phyloP scores from a whole-genome alignment of 192 early-diverging fungal species.

The Coemansia sp. region DNA sequence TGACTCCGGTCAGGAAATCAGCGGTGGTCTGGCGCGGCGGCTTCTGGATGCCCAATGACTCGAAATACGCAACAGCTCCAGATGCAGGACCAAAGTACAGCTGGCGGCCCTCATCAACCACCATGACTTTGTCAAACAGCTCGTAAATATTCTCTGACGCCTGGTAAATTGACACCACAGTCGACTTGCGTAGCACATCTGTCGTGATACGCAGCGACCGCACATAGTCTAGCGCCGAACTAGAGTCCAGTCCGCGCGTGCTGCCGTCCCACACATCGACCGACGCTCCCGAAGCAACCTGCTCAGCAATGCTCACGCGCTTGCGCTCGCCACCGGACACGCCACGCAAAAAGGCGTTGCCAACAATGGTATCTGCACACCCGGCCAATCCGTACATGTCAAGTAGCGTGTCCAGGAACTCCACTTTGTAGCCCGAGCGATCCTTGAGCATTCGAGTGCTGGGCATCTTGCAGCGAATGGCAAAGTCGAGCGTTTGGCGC shows the following conservation, averaged over 20 bases:
- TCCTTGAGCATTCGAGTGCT: conserved; percentile 62
- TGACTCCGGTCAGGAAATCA: conserved; percentile 73
- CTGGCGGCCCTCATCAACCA: conserved; percentile 66
- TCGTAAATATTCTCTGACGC: conserved; percentile 76
- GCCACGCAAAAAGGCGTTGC: conserved; percentile 61
- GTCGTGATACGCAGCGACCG: conserved; percentile 69
- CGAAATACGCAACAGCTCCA: conserved; percentile 63
- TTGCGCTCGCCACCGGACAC: conserved; percentile 68
- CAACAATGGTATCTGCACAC: conserved; percentile 59
- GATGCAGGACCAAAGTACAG: conserved; percentile 67
- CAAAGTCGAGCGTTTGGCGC: conserved; percentile 76
- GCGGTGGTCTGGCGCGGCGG: conserved; percentile 67
- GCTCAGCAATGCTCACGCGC: conserved; percentile 60
- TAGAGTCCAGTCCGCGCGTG: conserved; percentile 63
- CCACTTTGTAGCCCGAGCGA: conserved; percentile 56
- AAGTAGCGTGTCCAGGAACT: conserved; percentile 50
- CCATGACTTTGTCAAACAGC: conserved; percentile 69
- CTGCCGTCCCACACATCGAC: conserved; percentile 63
- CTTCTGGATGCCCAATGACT: conserved; percentile 62
- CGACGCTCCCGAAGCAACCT: conserved; percentile 57
- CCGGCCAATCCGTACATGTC: conserved; percentile 59
- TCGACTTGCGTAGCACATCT: conserved; percentile 64
- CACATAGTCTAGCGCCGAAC: conserved; percentile 66
- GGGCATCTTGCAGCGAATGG: conserved; percentile 69
- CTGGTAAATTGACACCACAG: conserved; percentile 62